Conservation (phyloP, 257 asterid genomes). For the Nyctanthes arbortristis region DNA sequence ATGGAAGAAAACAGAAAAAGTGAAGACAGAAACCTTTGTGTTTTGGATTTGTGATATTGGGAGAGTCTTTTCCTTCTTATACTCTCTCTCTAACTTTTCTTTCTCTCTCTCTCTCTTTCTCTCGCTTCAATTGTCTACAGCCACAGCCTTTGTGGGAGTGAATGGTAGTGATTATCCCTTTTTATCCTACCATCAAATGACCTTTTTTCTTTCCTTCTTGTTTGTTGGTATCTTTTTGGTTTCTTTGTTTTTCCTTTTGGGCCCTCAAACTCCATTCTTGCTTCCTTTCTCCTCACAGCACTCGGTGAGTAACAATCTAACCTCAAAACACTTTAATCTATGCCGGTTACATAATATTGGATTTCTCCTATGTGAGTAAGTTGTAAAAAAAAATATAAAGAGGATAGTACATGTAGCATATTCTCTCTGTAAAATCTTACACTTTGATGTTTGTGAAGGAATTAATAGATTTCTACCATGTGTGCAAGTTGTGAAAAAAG, state of each 20-base stretch:
- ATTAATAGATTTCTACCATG: no score
- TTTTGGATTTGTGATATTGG: conserved; percentile 2
- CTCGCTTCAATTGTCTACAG: no score
- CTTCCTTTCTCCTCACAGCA: conserved; percentile 10
- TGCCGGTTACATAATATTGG: no score
- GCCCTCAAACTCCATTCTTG: background rate
- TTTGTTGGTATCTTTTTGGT: conserved; percentile 7
- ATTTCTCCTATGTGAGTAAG: no score
- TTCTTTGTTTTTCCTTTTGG: conserved; percentile 6
- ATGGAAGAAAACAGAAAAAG: background rate
- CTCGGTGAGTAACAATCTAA: background rate
- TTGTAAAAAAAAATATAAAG: no score
- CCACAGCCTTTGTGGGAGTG: conserved; percentile 9
- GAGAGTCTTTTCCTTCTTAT: background rate
- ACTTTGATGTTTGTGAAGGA: no score
- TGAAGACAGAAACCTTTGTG: background rate
- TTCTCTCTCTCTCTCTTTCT: background rate
- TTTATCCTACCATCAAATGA: conserved; percentile 15
- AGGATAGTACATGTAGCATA: no score
- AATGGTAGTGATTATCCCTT: background rate
- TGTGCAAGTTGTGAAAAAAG: no score
- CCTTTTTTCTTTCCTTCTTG: conserved; percentile 10
- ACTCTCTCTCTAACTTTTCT: background rate
- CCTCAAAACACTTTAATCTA: background rate
- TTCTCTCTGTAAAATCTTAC: no score